phyloP scores from a whole-genome alignment of 2,329 filamentous ascomycete genomes.

The Talaromyces sp. region DNA sequence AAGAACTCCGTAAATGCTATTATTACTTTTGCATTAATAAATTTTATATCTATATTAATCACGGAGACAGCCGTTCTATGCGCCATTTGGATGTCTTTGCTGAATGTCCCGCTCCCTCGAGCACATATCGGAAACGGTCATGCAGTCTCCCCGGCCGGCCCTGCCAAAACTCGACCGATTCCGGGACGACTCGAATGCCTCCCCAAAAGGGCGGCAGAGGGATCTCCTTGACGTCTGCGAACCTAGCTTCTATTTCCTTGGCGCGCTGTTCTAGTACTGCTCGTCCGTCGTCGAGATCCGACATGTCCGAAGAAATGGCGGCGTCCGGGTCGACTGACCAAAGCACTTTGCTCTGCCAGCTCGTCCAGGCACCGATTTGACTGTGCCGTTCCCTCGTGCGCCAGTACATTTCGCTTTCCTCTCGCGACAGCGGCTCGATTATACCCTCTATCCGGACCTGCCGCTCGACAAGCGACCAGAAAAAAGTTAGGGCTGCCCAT shows the following conservation, averaged over 20 bases:
- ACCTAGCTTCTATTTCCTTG: slow-evolving; percentile 68
- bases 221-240: slow-evolving; percentile 71
- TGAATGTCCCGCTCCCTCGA: slow-evolving; percentile 42
- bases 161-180: slow-evolving; percentile 93
- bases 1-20: no score
- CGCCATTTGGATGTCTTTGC: slow-evolving; percentile 42
- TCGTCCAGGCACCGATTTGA: slow-evolving; percentile 89
- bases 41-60: background rate
- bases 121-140: slow-evolving; percentile 85
- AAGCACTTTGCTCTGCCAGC: slow-evolving; percentile 77
- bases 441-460: slow-evolving; percentile 86
- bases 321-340: slow-evolving; percentile 31
- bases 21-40: background rate
- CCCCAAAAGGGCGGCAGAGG: slow-evolving; percentile 95
- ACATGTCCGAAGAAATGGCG: slow-evolving; percentile 23
- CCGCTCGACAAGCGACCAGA: slow-evolving; percentile 80
- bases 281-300: slow-evolving; percentile 60
- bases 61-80: slow-evolving; percentile 38
- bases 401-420: slow-evolving; percentile 68
- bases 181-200: slow-evolving; percentile 77
- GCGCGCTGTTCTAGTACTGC: slow-evolving; percentile 73
- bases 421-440: slow-evolving; percentile 60
- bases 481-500: slow-evolving; percentile 80
- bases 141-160: slow-evolving; percentile 84
- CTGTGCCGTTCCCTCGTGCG: slow-evolving; percentile 69